Evolutionary conservation across 2,329 filamentous ascomycete species (phyloP).

Genomic region (Alternaria ventricosa): DNA sequence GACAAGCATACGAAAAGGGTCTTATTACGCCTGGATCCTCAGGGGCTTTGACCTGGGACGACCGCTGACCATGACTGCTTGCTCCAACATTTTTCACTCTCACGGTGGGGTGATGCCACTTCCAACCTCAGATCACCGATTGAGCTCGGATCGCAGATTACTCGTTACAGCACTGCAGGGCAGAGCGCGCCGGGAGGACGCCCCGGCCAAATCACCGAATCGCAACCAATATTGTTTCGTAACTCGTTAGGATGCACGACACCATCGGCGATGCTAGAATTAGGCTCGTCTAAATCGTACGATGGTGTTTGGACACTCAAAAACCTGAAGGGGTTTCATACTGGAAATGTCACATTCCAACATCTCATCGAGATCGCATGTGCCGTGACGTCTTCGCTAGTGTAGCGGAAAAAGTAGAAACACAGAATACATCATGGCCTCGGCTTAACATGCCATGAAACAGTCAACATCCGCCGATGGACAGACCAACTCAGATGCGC

Average conservation of each 20-base stretch:
- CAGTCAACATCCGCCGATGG: neutral
- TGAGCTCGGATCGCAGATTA: neutral
- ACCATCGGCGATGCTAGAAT: neutral
- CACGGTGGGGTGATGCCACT: neutral
- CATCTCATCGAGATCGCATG: constrained; percentile 4
- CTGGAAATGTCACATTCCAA: neutral
- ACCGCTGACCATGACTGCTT: neutral
- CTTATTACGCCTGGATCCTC: neutral
- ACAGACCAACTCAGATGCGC: constrained; percentile 64
- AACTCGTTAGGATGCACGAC: neutral
- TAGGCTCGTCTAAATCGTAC: neutral
- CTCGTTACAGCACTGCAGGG: neutral
- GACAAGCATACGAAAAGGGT: constrained; percentile 8
- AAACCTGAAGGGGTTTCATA: neutral
- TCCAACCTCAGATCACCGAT: neutral
- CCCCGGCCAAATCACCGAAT: constrained; percentile 7
- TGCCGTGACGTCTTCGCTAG: neutral
- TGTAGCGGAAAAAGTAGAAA: neutral
- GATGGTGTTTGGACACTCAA: neutral
- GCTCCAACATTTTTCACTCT: neutral
- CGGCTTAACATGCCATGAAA: neutral
- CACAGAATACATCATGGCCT: neutral
- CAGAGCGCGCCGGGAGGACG: neutral
- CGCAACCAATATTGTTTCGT: neutral
- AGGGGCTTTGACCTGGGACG: neutral